Evolutionary conservation across 148 eudicot genomes (phyloP).

Genomic region (Chenopodium formosanum): DNA sequence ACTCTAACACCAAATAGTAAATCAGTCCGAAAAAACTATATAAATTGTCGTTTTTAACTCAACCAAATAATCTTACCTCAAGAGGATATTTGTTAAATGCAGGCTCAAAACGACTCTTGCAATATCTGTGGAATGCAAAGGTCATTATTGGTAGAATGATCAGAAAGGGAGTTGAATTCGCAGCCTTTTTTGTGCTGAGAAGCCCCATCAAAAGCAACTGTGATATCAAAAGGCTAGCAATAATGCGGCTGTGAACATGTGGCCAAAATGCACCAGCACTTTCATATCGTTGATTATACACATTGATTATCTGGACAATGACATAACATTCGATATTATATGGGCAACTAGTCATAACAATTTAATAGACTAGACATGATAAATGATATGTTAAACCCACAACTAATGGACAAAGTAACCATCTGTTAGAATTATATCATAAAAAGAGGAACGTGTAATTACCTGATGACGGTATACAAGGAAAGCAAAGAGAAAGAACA

Average conservation of each 20-base stretch:
- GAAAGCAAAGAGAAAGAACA: constrained; percentile 86
- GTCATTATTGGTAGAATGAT: constrained; percentile 76
- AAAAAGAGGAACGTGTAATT: not conserved
- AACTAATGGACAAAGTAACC: not conserved
- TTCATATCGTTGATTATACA: constrained; percentile 83
- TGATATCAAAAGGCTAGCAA: constrained; percentile 88
- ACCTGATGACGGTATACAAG: constrained; percentile 97
- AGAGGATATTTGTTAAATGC: constrained; percentile 85
- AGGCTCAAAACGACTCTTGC: constrained; percentile 91
- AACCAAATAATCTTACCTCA: constrained; percentile 49
- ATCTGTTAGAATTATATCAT: not conserved
- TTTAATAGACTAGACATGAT: not conserved
- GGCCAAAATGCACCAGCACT: constrained; percentile 98
- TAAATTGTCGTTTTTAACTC: not conserved
- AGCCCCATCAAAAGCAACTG: constrained; percentile 85
- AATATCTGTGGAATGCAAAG: constrained; percentile 76
- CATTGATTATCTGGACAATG: constrained; percentile 72
- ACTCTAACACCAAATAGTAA: not conserved
- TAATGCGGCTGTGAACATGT: constrained; percentile 87
- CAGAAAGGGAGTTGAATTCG: constrained; percentile 85
- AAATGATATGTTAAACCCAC: not conserved
- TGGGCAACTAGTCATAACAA: not conserved
- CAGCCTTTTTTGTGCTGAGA: constrained; percentile 85
- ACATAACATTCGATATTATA: constrained; percentile 6
- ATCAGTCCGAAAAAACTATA: not conserved